Base-by-base conservation (phyloP, 179 eudicot species). In the Silene coronaria region DNA sequence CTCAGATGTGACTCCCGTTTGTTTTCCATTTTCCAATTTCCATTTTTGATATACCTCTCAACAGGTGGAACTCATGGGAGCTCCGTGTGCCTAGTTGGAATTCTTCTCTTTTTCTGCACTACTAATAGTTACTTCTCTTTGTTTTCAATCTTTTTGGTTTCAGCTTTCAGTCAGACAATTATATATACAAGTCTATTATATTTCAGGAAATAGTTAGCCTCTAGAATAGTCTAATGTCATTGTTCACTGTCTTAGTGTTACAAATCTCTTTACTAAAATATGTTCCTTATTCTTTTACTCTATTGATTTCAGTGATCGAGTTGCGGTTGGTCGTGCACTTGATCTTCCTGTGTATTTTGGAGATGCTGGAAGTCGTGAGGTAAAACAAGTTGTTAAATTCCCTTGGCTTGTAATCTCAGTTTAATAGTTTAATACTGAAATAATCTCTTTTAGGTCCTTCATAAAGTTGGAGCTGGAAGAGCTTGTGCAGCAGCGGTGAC, bases 301-400 rank as follows among this genome's bases (percentile, higher is more conserved):
- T 58, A 1, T 71, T 71, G 79, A 42, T 21, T 71, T 70, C 89
- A 95, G 99, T 87, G 99, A 95, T 72, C 89, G 96, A 78, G 99
- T 95, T 48, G 89, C 99, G 55, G 65, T 92, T 70, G 99, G 99
- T 36, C 99, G 99, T 75, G 92, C 96, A 27, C 97, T 95, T 88
- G 99, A 95, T 80, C 97, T 95, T 82, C 99, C 99, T 61, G 99
- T 95, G 45, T 95, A 87, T 78, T 95, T 95, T 84, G 97, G 99
- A 75, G 99, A 95, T 88, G 97, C 99, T 84, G 99, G 99, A 80
- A 90, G 99, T 87, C 92, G 92, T 80, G 99, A 94, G 98, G 98
- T 94, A 84, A 77, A 67, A 26, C 36, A 75, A 84, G 55, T 36
- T 75, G 68, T 64, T 26, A 55, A 63, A 62, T 75, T 27, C 69